Evolutionary conservation across 2,329 filamentous ascomycete genomes (phyloP), one percentile per base, ranked within the genome.

Genomic region (Colletotrichum falcatum): DNA sequence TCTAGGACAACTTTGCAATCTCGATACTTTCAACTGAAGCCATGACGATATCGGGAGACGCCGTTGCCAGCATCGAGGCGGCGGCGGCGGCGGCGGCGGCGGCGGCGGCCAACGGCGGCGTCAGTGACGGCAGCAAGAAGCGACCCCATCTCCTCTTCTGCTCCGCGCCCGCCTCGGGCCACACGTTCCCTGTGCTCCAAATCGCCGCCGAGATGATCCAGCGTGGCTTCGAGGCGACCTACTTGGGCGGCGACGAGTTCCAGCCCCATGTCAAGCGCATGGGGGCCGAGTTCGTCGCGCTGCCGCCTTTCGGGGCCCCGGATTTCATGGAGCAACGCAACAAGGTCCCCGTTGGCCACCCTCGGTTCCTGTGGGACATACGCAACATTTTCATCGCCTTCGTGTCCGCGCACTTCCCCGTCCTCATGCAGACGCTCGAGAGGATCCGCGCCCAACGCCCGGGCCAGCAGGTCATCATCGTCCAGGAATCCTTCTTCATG

Each of bases 191-290:
- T 0, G 62, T 80, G 0, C 46, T 79, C 1, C 76, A 76, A 33
- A 77, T 85, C n/a, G 79, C 80, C 1, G 75, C 75, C 5, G 76
- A 81, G 30, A 76, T 85, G 12, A 73, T 82, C 16, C 72, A 75
- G 14, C 75, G 79, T 7, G 84, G 83, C 4, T 86, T 83, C 66
- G 76, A 80, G 11, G 76, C 84, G 3, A 83, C 80, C 2, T 82
- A 85, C 72, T 78, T 86, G 23, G 78, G 78, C 7, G 81, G 81
- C 2, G 74, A 75, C 0, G 72, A 78, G 9, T 84, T 81, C 73
- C 75, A 81, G 55, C 70, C 75, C 2, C 66, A 76, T 11, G 76
- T 84, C 60, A 78, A 79, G 61, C 74, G 75, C 2, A 78, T 79
- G 3, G 84, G 84, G 1, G 81, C 81, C 12, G 77, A 75, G 1